Base-by-base conservation (phyloP, 163 green algal genomes). In the Chloroidium sp. region DNA sequence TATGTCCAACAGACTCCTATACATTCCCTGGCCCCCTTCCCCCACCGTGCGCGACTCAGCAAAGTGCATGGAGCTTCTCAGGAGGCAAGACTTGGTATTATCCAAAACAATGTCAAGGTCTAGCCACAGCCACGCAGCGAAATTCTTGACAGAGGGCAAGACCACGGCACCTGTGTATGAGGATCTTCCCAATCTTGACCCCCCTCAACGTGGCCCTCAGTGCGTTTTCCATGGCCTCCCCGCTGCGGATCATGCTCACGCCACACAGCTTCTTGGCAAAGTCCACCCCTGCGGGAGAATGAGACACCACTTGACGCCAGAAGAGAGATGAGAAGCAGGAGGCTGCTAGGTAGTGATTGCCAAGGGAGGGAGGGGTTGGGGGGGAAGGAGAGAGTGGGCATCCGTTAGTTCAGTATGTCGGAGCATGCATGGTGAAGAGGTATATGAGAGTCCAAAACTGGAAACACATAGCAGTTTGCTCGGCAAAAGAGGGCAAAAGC, bases 101-200 rank as follows among this genome's bases (percentile, higher is more conserved):
- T 36, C 36, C 13, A 76, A 36, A 81, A 81, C 67, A 10, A 74
- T 74, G 67, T 12, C 10, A 74, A 10, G 74, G 4, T 61, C 10
- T 2, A 62, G 61, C 69, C 69, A 12, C 57, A 3, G 4, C 69
- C 3, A 76, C 36, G 36, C 36, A 36, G 36, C 36, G 36, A 36
- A 36, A 36, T 36, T 36, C 36, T 36, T 36, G 75, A 62, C 75
- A 78, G 36, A 36, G 36, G 36, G 36, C 36, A 36, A 36, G 12
- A 69, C 3, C 1, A 75, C 3, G 2, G 36, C 62, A 89, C 86
- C 90, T 89, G 84, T 97, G 91, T 69, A 97, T 89, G 58, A 97
- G 86, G 76, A 97, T 97, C 84, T 97, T 97, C 77, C 96, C 96
- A 59, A 99, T 97, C 85, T 98, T 98, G 90, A 99, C 97, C 80